phyloP scores from a whole-genome alignment of 2,329 filamentous ascomycete genomes.

The Penicillium digitatum region DNA sequence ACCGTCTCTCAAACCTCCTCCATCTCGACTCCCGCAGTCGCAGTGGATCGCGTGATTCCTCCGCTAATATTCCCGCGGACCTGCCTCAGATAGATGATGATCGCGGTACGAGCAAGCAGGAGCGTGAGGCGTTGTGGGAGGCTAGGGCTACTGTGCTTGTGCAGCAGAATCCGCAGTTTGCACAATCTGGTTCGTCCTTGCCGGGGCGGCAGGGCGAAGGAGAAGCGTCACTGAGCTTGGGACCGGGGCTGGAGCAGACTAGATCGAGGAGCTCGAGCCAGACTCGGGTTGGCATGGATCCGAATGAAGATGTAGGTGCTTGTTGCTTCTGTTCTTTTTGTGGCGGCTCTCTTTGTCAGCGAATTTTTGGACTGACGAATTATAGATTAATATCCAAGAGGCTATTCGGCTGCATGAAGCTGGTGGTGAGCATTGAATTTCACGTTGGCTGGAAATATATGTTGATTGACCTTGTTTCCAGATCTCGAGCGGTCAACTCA shows the following conservation, averaged over 20 bases:
- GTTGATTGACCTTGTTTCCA: conserved; percentile 19
- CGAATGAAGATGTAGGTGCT: conserved; percentile 36
- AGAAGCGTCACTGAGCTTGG: background rate
- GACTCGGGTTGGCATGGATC: conserved; percentile 27
- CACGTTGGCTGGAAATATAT: background rate
- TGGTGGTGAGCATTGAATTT: conserved; percentile 50
- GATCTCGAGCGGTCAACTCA: conserved; percentile 73
- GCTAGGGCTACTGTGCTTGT: conserved; percentile 86
- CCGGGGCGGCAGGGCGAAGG: conserved; percentile 5
- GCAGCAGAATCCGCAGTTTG: conserved; percentile 49
- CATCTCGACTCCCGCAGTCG: conserved; percentile 37
- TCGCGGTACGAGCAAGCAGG: conserved; percentile 46
- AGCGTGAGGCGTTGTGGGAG: conserved; percentile 79
- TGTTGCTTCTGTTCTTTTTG: background rate
- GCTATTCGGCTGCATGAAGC: conserved; percentile 91
- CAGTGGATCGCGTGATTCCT: conserved; percentile 29
- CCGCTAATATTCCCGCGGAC: conserved; percentile 71
- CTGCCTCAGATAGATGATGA: conserved; percentile 66
- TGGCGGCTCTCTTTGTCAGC: background rate
- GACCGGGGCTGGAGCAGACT: background rate
- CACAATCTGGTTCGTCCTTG: conserved; percentile 35
- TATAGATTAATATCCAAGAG: conserved; percentile 71
- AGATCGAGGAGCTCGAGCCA: conserved; percentile 35
- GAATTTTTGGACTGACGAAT: conserved; percentile 1
- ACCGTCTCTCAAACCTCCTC: conserved; percentile 33